Base-by-base conservation (phyloP, 1,284 basidiomycete genomes). In the Marasmius tenuissimus region DNA sequence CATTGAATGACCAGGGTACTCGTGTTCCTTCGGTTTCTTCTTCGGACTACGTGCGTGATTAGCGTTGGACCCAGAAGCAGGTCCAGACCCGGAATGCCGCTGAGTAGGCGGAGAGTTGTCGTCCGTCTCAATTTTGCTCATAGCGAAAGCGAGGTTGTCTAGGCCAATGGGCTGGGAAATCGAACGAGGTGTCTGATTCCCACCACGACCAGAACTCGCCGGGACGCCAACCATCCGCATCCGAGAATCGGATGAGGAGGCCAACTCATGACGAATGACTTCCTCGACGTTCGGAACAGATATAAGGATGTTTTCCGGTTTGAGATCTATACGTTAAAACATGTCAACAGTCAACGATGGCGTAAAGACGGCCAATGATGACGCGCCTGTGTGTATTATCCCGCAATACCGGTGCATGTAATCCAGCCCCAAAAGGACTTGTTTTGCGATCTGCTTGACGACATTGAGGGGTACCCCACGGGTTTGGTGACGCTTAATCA, bases 321-420 rank as follows among this genome's bases (percentile, higher is more conserved):
- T 99, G 67, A 99, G 84, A 76, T 99, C 96, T 87, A 61, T 7
- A 60, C 39, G 22, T 56, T 67, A 61, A 59, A 62, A 56, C 58
- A 49, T 40, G 27, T 27, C 27, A 27, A 56, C 60, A 49, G 35
- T 49, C 34, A 48, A 27, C 39, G 39, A 59, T 35, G 59, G 50
- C 72, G 73, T 61, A 71, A 66, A 48, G n/a, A 34, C n/a, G 12
- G 72, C 75, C 53, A 47, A 16, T 47, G 45, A n/a, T 16, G 45
- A 20, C 16, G 16, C 61, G 86, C 87, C 89, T 47, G 93, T 96
- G 72, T 96, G 94, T 60, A 98, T 97, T 70, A 98, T 93, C 56
- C 94, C 93, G 74, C 97, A 99, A 75, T 93, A 94, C 50, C 92
- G 86, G 72, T 99, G 97, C 86, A 99, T 96, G 79, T 98, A 99